Evolutionary conservation across 371 early-diverging fungal species (phyloP).

Genomic region (Rhizopus sp.): DNA sequence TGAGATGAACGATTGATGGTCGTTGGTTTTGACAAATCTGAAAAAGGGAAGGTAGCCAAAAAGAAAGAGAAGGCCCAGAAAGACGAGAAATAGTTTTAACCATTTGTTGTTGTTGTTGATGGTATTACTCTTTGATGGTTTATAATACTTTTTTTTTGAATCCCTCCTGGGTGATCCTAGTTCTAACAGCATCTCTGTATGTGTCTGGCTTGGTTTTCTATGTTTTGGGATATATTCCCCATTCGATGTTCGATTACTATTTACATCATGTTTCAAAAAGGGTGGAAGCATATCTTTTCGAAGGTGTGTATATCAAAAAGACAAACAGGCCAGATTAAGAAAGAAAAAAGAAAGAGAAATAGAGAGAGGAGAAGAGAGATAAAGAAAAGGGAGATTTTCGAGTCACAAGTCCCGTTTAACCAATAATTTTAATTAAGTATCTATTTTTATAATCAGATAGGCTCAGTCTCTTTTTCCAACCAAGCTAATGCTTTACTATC

Average conservation of each 20-base stretch:
- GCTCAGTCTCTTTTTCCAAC: slow-evolving; percentile 71
- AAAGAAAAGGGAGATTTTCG: not conserved
- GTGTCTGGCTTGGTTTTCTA: slow-evolving; percentile 19
- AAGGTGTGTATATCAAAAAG: not conserved
- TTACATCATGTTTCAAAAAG: slow-evolving; percentile 30
- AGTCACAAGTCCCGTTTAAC: too few relatives aligned
- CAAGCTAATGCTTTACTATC: slow-evolving; percentile 68
- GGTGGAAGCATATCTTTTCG: slow-evolving; percentile 24
- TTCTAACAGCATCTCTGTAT: slow-evolving; percentile 1
- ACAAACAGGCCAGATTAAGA: not conserved
- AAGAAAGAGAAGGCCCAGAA: slow-evolving; percentile 20
- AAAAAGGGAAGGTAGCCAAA: slow-evolving; percentile 25
- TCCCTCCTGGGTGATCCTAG: too few relatives aligned
- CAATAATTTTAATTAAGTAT: not conserved
- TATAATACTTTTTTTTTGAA: too few relatives aligned
- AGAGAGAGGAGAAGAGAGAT: not conserved
- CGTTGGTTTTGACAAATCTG: slow-evolving; percentile 8
- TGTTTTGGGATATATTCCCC: slow-evolving; percentile 19
- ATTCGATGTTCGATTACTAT: slow-evolving; percentile 16
- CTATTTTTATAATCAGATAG: slow-evolving; percentile 3
- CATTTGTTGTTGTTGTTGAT: slow-evolving; percentile 15
- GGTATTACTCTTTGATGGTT: not conserved
- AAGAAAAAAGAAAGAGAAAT: not conserved
- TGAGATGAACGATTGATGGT: slow-evolving; percentile 1
- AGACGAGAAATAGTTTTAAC: slow-evolving; percentile 18